A percentile compares a stretch with the other conserved stretches of the same genome.
Conservation (phyloP, 306 rosid species). For the Sicyos baderoa region DNA sequence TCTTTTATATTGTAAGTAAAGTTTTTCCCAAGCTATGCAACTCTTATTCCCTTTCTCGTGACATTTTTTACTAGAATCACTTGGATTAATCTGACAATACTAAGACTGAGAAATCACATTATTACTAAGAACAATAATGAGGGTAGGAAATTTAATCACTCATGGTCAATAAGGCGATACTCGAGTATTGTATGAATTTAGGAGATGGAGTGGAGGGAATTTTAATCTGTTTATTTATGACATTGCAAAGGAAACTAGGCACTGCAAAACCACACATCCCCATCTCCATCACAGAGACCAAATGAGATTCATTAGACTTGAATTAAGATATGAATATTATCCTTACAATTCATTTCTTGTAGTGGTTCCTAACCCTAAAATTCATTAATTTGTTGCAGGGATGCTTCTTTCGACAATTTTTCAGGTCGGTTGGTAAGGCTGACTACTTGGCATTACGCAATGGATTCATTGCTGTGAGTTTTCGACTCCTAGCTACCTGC, state of each 20-base stretch:
- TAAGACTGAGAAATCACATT: not conserved
- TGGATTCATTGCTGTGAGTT: conserved; percentile 74
- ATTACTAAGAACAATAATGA: not conserved
- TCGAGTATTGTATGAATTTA: not conserved
- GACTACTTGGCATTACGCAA: conserved; percentile 73
- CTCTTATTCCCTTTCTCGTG: not conserved
- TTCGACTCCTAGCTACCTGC: conserved; percentile 17
- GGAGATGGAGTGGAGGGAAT: not conserved
- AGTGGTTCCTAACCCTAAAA: not conserved
- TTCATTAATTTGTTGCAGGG: conserved; percentile 39
- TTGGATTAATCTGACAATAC: not conserved
- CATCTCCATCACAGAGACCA: not conserved
- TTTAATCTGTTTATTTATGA: not conserved
- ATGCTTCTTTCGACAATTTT: conserved; percentile 81
- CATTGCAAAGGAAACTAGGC: not conserved
- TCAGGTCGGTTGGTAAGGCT: conserved; percentile 59
- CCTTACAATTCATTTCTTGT: not conserved
- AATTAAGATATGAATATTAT: not conserved
- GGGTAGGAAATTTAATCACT: not conserved
- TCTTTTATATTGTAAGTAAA: conserved; percentile 64
- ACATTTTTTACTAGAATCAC: not conserved
- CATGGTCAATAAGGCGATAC: not conserved
- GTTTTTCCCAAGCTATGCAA: conserved; percentile 10
- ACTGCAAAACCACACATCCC: not conserved
- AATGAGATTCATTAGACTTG: not conserved